Base-by-base conservation (phyloP, 2,329 filamentous ascomycete genomes). In the Botryosphaeria dothidea region DNA sequence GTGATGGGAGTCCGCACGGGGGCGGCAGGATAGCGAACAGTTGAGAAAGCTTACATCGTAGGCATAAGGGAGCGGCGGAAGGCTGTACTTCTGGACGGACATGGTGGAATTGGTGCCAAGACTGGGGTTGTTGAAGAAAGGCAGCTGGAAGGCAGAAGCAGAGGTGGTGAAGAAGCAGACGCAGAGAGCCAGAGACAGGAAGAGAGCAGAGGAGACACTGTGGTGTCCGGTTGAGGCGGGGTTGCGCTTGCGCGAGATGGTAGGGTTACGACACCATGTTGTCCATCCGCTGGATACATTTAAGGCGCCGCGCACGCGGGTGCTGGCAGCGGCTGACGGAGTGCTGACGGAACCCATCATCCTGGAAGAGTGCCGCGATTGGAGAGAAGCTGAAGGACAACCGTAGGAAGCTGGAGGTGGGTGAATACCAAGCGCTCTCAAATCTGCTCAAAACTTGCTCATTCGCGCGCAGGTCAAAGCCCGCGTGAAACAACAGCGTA, bases 51-150 rank as follows among this genome's bases (percentile, higher is more conserved):
- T 77, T 78, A 91, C 89, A 85, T 91, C 79, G 75, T 91, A 91
- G 66, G 83, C 85, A 73, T 91, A 92, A 17, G 89, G 88, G 9
- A 92, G 82, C 56, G 82, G 77, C 38, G 89, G 89, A 4, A 92
- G 86, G 7, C 81, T 84, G 77, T 89, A 90, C 9, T 79, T 79
- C 63, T 74, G 70, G 65, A 70, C 66, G 67, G 75, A 71, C 77
- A 78, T 78, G 69, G 70, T 71, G 62, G 73, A 21, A 74, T 67
- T 77, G 69, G 56, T 75, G 74, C 21, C 74, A 72, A 56, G 77
- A 71, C 41, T 62, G 51, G n/a, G 54, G 41, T 69, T 77, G 72
- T 43, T 60, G 64, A 62, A 57, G 51, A 66, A 57, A 21, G 60
- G 65, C 31, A 62, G 62, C 34, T 65, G 52, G 19, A 64, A 63